Evolutionary conservation across 176 grass and related monocot genomes (phyloP).

Genomic region (Leersia perrieri): DNA sequence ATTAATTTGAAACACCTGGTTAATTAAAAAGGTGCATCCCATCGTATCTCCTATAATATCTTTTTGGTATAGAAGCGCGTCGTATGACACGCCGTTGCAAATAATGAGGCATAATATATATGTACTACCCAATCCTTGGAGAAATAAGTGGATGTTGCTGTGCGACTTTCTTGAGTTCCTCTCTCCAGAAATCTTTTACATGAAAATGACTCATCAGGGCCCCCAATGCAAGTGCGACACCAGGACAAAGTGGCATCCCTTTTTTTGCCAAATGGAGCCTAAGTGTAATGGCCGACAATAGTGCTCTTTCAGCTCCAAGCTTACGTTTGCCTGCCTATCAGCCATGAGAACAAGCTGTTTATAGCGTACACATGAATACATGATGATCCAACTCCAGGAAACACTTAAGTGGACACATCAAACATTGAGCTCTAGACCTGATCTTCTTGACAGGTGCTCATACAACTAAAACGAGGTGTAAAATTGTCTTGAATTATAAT

Average conservation of each 20-base stretch:
- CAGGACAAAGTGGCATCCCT: background rate
- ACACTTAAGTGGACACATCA: background rate
- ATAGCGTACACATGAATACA: no score
- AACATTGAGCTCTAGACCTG: background rate
- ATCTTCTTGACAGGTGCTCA: background rate
- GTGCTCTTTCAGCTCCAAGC: conserved; percentile 21
- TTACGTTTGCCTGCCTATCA: conserved; percentile 12
- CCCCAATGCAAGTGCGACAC: background rate
- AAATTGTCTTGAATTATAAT: background rate
- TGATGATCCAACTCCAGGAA: no score
- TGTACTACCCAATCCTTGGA: background rate
- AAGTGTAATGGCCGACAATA: conserved; percentile 36
- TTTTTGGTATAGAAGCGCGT: background rate
- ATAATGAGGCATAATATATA: background rate
- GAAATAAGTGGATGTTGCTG: background rate
- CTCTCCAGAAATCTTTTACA: background rate
- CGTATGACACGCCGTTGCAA: background rate
- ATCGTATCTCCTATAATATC: background rate
- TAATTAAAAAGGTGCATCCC: background rate
- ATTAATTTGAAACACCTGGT: background rate
- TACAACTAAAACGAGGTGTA: background rate
- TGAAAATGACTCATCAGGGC: background rate
- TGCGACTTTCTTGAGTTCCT: background rate
- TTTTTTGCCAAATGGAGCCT: background rate
- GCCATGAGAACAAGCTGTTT: background rate